Base-by-base conservation (phyloP, 495 filamentous ascomycete genomes). In the Saxophila tyrrhenica region DNA sequence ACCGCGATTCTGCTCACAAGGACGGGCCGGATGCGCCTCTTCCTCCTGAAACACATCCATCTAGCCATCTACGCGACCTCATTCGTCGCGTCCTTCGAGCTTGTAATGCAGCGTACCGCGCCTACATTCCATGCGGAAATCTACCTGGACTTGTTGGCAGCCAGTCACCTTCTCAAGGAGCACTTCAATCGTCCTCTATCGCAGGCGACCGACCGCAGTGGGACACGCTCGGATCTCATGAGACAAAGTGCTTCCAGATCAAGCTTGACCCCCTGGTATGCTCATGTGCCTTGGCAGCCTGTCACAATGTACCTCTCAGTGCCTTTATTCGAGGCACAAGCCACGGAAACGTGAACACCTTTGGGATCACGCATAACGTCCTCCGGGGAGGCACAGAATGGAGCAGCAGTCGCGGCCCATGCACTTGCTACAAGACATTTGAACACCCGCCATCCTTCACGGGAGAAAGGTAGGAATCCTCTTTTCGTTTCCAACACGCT, bases 41-140 rank as follows among this genome's bases (percentile, higher is more conserved):
- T 43, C 17, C 41, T 21, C 41, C 41, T 44, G 41, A 44, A 17
- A 44, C 41, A 44, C 35, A 16, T 9, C 8, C 35, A 39, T 39
- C 35, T 9, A 16, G 42, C 21, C 45, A 25, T 48, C 45, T 25
- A 8, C 21, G 23, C 45, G 21, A 15, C 20, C 45, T 48, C 45
- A 48, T 48, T 48, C 45, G 45, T 17, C 17, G 8, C 9, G 10
- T 5, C 7, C 21, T 3, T 7, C 7, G 7, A 23, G 41, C 41
- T 44, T 44, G 41, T 44, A 44, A 44, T 44, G 45, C 41, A 21
- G 7, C 41, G 41, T 44, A 44, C 41, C 41, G 41, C 41, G 41
- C 19, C 19, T 44, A 3, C 41, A 21, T 21, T 3, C 41, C 29
- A 5, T 21, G 7, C 41, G 41, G 41, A 44, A n/a, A 44, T 44